A percentile compares a stretch with the other conserved stretches of the same genome.
phyloP scores from a whole-genome alignment of 345 rosid genomes.

The Pistacia integerrima region DNA sequence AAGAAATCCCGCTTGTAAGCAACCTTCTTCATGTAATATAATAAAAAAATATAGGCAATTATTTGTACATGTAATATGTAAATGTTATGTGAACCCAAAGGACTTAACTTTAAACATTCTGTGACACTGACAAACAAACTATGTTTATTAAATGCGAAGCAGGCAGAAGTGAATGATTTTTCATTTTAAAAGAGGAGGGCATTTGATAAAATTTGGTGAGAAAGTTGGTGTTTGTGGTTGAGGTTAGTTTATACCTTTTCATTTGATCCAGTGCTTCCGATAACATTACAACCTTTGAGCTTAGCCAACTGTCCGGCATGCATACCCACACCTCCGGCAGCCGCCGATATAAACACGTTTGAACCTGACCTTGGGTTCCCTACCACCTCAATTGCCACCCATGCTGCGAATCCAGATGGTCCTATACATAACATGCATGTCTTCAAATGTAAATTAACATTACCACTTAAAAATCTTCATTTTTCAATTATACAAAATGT shows the following conservation, averaged over 20 bases:
- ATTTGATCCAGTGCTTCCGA: conserved; percentile 55
- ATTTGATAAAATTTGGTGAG: no score
- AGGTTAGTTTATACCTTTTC: conserved; percentile 25
- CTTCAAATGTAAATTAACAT: background rate
- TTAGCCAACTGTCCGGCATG: conserved; percentile 54
- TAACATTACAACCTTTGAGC: conserved; percentile 48
- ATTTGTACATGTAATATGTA: no score
- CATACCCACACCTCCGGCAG: conserved; percentile 63
- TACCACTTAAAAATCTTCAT: background rate
- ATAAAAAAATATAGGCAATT: no score
- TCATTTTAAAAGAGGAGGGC: no score
- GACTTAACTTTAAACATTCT: no score
- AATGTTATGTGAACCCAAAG: no score
- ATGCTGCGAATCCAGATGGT: conserved; percentile 49
- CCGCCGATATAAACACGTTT: conserved; percentile 50
- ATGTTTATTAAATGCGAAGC: no score
- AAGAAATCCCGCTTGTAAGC: no score
- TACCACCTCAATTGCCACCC: conserved; percentile 45
- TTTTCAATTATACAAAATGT: background rate
- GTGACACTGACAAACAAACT: no score
- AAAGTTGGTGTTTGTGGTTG: no score
- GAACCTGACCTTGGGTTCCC: conserved; percentile 41
- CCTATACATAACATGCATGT: conserved; percentile 12
- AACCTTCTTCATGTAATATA: no score
- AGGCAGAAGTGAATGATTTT: no score